Evolutionary conservation across 768 basidiomycete genomes (phyloP), one percentile per base, ranked within the genome.

Genomic region (Kwoniella sp.): DNA sequence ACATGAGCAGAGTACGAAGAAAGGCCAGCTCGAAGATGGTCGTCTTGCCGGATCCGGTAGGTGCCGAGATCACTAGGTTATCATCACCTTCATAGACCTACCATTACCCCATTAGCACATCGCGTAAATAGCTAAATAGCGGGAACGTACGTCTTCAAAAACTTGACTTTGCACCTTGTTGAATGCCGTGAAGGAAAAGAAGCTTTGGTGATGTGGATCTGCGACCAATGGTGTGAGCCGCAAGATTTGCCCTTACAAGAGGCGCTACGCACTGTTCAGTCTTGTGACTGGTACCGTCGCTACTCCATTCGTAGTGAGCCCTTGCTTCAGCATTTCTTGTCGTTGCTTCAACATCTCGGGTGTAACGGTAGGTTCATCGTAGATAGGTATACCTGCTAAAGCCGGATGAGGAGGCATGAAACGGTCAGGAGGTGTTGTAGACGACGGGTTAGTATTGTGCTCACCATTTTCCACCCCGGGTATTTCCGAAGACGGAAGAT

Each of bases 1-100:
- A 58, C 49, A 19, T 62, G 27, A 29, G 10, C 13, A 66, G 40
- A 83, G 91, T 84, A 30, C 86, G 86, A 55, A 98, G 86, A 58
- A 97, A 90, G 1, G 90, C 86, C 15, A 99, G 82, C 76, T 99
- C 96, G 70, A 98, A 99, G 27, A 98, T 81, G 9, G 90, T 91
- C 0, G 96, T 99, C 80, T 98, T 98, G 27, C 96, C 96, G 55
- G 91, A 91, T 27, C 94, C 92, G 15, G 96, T 98, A 0, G 96
- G 96, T 1, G 95, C 94, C 66, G 77, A 72, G 15, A 83, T 71
- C 52, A 83, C 82, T 15, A 82, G 63, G 62, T 83, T 82, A 13
- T 78, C 72, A 36, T 78, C 72, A 0, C 68, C 53, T 9, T 72
- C 46, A 62, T 74, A 79, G n/a, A 71, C 69, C 79, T 79, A 47